Conservation (phyloP, 768 basidiomycete genomes). For the Lentinula sp. region DNA sequence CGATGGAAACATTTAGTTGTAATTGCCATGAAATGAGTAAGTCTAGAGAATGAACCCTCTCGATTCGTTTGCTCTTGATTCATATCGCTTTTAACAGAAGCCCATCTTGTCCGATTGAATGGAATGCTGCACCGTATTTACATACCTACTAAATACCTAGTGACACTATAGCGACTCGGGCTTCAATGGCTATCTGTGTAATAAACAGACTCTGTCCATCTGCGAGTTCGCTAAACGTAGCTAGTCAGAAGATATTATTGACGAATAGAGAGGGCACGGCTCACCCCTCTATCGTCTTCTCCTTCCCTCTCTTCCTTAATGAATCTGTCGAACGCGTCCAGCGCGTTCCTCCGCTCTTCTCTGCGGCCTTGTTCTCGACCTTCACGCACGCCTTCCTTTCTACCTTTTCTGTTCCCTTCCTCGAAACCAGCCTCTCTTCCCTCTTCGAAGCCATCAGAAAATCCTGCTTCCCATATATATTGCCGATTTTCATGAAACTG, state of each 20-base stretch:
- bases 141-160: background rate
- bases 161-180: too few species aligned
- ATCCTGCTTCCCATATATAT: slow-evolving; percentile 41
- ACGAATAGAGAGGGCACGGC: slow-evolving; percentile 3
- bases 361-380: slow-evolving; percentile 31
- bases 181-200: background rate
- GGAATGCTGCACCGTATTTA: background rate
- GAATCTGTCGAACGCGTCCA: slow-evolving; percentile 56
- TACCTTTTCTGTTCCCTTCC: slow-evolving; percentile 36
- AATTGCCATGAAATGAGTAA: background rate
- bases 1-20: background rate
- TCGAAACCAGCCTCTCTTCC: slow-evolving; percentile 35
- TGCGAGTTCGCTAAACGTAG: slow-evolving; percentile 21
- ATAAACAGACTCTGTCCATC: slow-evolving; percentile 24
- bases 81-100: background rate
- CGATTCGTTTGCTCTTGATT: too few species aligned
- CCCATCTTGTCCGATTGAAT: background rate
- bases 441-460: slow-evolving; percentile 37
- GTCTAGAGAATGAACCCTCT: background rate
- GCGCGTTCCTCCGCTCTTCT: slow-evolving; percentile 47
- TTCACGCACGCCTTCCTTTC: slow-evolving; percentile 29
- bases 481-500: slow-evolving; percentile 38
- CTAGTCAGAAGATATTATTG: slow-evolving; percentile 5
- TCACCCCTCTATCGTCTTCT: slow-evolving; percentile 13
- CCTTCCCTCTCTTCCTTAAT: slow-evolving; percentile 37